phyloP scores from a whole-genome alignment of 805 yeast species.

The Lipomyces chichibuensis region DNA sequence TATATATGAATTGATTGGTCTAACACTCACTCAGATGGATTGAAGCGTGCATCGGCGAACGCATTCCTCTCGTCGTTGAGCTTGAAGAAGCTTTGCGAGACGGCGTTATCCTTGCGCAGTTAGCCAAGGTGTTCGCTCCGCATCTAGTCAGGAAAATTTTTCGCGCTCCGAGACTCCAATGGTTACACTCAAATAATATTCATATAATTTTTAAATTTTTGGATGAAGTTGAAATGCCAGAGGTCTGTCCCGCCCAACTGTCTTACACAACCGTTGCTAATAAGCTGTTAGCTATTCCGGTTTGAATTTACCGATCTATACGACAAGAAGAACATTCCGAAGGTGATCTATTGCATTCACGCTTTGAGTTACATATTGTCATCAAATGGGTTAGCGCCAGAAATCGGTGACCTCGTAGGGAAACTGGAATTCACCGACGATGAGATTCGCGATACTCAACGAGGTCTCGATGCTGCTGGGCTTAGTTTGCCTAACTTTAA shows the following conservation, averaged over 20 bases:
- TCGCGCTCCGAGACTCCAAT: slow-evolving; percentile 64
- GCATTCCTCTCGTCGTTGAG: slow-evolving; percentile 59
- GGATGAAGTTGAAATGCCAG: slow-evolving; percentile 75
- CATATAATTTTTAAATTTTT: slow-evolving; percentile 74
- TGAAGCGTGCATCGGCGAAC: slow-evolving; percentile 61
- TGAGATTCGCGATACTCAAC: slow-evolving; percentile 70
- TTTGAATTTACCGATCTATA: slow-evolving; percentile 92
- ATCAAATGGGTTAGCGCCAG: slow-evolving; percentile 53
- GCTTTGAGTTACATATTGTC: slow-evolving; percentile 79
- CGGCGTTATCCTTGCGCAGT: slow-evolving; percentile 82
- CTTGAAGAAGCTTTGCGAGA: slow-evolving; percentile 72
- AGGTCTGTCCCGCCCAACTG: slow-evolving; percentile 46
- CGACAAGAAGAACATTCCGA: slow-evolving; percentile 89
- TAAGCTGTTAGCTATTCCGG: slow-evolving; percentile 51
- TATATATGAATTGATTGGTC: background rate
- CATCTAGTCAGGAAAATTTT: slow-evolving; percentile 58
- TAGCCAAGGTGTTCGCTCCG: slow-evolving; percentile 74
- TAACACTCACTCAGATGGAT: slow-evolving; percentile 57
- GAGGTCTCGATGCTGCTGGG: slow-evolving; percentile 62
- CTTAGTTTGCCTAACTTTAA: slow-evolving; percentile 77
- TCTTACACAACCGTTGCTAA: background rate
- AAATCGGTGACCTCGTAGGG: slow-evolving; percentile 64
- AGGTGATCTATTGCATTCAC: slow-evolving; percentile 90
- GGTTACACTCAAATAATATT: slow-evolving; percentile 91
- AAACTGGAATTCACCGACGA: slow-evolving; percentile 63